These are phyloP conservation scores for Angomonas ambiguus DNA, from an alignment of 208 protist species.

Conservation along the genomic window DNA sequence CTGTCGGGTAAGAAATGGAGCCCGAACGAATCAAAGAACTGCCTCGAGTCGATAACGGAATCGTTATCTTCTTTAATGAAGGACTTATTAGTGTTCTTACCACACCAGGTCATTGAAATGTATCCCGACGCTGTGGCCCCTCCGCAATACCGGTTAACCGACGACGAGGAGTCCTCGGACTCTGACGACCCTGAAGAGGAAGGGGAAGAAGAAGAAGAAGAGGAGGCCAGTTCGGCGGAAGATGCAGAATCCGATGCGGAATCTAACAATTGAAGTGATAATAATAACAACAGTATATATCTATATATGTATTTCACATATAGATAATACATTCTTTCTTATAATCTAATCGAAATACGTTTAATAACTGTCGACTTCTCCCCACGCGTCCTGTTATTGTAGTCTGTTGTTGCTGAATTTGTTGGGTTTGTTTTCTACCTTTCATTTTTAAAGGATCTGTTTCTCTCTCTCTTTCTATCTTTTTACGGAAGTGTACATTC, in stretches of 20 bases:
- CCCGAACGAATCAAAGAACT: slow-evolving; percentile 24
- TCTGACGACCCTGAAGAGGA: slow-evolving; percentile 34
- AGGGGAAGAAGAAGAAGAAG: slow-evolving; percentile 27
- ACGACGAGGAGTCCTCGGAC: slow-evolving; percentile 23
- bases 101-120: slow-evolving; percentile 81
- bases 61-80: slow-evolving; percentile 44
- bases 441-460: no score
- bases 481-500: no score
- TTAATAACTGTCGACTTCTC: no score
- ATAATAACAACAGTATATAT: slow-evolving; percentile 8
- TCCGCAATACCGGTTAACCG: slow-evolving; percentile 57
- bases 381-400: no score
- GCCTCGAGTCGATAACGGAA: slow-evolving; percentile 51
- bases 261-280: neutral
- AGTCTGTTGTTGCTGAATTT: no score
- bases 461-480: no score
- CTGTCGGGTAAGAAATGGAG: slow-evolving; percentile 42
- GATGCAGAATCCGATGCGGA: slow-evolving; percentile 18
- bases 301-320: slow-evolving; percentile 8
- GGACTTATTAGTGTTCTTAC: slow-evolving; percentile 61
- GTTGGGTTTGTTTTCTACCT: no score
- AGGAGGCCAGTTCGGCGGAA: slow-evolving; percentile 20
- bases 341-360: slow-evolving; percentile 5
- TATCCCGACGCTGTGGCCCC: slow-evolving; percentile 62
- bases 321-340: neutral